Conservation (phyloP, 2,329 filamentous ascomycete species). For the Pyrenophora graminea region DNA sequence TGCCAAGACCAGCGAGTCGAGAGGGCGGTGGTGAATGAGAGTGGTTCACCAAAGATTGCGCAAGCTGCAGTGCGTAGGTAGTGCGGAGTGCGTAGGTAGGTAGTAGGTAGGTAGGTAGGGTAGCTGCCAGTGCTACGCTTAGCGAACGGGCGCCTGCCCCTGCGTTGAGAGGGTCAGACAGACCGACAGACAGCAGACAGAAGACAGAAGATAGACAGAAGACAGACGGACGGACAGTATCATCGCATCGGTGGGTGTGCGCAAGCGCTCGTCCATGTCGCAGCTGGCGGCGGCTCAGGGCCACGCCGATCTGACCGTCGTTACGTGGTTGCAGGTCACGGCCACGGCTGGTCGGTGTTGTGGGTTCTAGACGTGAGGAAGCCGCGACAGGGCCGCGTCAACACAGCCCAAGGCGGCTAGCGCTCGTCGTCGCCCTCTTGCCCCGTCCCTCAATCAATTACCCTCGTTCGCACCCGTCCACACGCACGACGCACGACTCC, state of each 20-base stretch:
- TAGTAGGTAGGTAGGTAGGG: too few species aligned
- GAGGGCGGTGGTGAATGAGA: constrained; percentile 1
- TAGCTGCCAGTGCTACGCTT: constrained; percentile 7
- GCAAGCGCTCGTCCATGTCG: background rate
- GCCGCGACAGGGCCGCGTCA: constrained; percentile 23
- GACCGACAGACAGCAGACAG: too few species aligned
- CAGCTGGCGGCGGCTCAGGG: background rate
- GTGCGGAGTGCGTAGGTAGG: too few species aligned
- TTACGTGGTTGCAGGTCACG: constrained; percentile 9
- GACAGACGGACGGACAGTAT: too few species aligned
- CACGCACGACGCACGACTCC: background rate
- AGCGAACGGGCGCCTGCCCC: constrained; percentile 12
- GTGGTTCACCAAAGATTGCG: constrained; percentile 18
- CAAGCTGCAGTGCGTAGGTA: constrained; percentile 15
- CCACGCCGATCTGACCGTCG: constrained; percentile 3
- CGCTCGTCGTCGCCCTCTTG: constrained; percentile 16
- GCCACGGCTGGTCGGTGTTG: constrained; percentile 12
- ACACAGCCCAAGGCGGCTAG: constrained; percentile 16
- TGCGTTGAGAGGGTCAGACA: background rate
- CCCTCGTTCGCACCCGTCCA: constrained; percentile 16
- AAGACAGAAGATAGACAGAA: too few species aligned
- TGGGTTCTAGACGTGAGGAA: constrained; percentile 19
- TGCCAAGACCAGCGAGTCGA: constrained; percentile 8
- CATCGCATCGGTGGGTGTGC: background rate
- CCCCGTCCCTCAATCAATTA: constrained; percentile 21